Conservation (phyloP, 192 early-diverging fungal species). For the Backusella westeae region DNA sequence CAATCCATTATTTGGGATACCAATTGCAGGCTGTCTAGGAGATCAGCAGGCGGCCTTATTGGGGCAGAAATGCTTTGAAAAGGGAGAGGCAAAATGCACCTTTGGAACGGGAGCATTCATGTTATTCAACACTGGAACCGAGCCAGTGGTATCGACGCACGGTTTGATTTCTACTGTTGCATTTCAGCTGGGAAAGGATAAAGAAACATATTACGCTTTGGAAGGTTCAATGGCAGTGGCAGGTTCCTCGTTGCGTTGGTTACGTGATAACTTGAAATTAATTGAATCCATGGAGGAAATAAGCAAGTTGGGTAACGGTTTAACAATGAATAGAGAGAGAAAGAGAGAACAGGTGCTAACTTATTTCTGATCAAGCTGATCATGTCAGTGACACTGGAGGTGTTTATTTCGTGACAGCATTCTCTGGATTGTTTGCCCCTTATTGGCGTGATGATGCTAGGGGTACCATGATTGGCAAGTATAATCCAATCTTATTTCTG, state of each 20-base stretch:
- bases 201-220: slow-evolving; percentile 70
- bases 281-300: slow-evolving; percentile 74
- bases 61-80: slow-evolving; percentile 87
- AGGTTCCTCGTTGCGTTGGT: slow-evolving; percentile 88
- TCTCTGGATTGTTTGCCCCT: slow-evolving; percentile 92
- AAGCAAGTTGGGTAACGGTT: slow-evolving; percentile 47
- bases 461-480: slow-evolving; percentile 74
- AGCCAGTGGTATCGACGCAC: slow-evolving; percentile 70
- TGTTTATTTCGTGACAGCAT: slow-evolving; percentile 95
- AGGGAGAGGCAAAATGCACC: slow-evolving; percentile 90
- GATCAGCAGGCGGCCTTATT: slow-evolving; percentile 96
- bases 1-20: slow-evolving; percentile 61
- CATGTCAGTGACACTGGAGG: slow-evolving; percentile 72
- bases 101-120: slow-evolving; percentile 96
- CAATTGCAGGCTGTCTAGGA: slow-evolving; percentile 84
- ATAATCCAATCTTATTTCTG: not conserved
- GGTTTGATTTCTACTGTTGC: slow-evolving; percentile 91
- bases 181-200: slow-evolving; percentile 76
- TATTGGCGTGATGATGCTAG: slow-evolving; percentile 95
- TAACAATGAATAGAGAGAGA: too few species aligned
- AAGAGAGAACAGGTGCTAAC: not conserved
- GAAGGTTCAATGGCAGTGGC: slow-evolving; percentile 93
- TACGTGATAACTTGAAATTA: slow-evolving; percentile 83
- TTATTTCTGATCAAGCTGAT: slow-evolving; percentile 38
- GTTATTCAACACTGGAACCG: slow-evolving; percentile 88